Percentiles rank a stretch among this genome's conserved stretches.
These are phyloP conservation scores for Hypomyces perniciosus DNA, from an alignment of 2,329 filamentous ascomycete genomes.

Conservation along the genomic window DNA sequence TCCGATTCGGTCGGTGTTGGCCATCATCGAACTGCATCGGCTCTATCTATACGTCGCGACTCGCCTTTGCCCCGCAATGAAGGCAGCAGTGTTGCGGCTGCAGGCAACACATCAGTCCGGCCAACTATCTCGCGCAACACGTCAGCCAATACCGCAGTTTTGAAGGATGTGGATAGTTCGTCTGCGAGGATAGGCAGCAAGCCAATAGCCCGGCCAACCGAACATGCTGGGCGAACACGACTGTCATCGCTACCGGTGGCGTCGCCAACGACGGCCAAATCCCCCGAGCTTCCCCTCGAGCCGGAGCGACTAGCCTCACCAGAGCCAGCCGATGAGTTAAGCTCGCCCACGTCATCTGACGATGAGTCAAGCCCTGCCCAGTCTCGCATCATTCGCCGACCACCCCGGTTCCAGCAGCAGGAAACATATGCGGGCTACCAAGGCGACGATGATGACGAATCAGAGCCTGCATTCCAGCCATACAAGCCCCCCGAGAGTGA, in stretches of 20 bases:
- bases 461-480: conserved; percentile 50
- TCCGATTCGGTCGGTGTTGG: conserved; percentile 36
- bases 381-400: conserved; percentile 55
- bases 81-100: conserved; percentile 36
- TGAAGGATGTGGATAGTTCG: conserved; percentile 30
- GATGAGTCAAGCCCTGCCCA: conserved; percentile 49
- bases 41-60: conserved; percentile 53
- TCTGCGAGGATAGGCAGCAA: conserved; percentile 23
- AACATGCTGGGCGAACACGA: conserved; percentile 30
- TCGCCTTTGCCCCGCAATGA: conserved; percentile 48
- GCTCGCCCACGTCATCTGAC: conserved; percentile 37
- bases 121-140: conserved; percentile 42
- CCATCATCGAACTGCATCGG: conserved; percentile 42
- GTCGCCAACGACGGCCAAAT: conserved; percentile 17
- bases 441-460: conserved; percentile 52
- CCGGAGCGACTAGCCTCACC: conserved; percentile 27
- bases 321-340: conserved; percentile 29
- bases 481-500: conserved; percentile 33
- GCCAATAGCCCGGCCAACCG: conserved; percentile 20
- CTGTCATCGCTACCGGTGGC: conserved; percentile 41
- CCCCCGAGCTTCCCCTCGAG: conserved; percentile 17
- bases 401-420: conserved; percentile 46
- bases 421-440: conserved; percentile 28
- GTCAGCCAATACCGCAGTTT: conserved; percentile 40
- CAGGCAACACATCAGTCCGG: conserved; percentile 37